These are phyloP conservation scores for Endocalyx cinctus DNA, from an alignment of 2,329 filamentous ascomycete species.

Conservation along the genomic window DNA sequence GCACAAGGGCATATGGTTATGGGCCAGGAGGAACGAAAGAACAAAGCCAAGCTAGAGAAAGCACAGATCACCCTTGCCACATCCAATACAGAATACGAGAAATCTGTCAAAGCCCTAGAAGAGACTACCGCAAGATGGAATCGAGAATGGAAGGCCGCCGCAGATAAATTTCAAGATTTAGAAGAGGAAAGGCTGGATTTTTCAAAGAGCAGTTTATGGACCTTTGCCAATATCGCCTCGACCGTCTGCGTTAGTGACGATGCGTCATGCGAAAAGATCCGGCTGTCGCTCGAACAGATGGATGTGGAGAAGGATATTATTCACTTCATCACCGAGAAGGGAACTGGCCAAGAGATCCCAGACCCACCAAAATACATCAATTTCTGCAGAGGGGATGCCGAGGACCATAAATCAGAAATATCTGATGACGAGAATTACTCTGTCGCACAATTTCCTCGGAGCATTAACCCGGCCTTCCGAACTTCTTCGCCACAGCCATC, in stretches of 20 bases:
- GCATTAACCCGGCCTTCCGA: conserved; percentile 91
- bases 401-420: conserved; percentile 74
- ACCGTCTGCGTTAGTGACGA: conserved; percentile 98
- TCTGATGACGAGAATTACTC: conserved; percentile 82
- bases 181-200: conserved; percentile 97
- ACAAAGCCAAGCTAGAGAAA: conserved; percentile 98
- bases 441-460: conserved; percentile 90
- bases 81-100: conserved; percentile 90
- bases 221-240: conserved; percentile 93
- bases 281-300: conserved; percentile 87
- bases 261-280: conserved; percentile 92
- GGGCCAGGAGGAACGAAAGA: conserved; percentile 98
- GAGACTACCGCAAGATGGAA: conserved; percentile 97
- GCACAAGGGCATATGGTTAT: conserved; percentile 99
- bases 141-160: conserved; percentile 94
- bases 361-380: conserved; percentile 98
- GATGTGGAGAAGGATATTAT: conserved; percentile 95
- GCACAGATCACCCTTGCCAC: conserved; percentile 92
- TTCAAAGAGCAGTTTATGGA: conserved; percentile 96
- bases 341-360: conserved; percentile 95
- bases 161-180: conserved; percentile 98
- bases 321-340: conserved; percentile 79
- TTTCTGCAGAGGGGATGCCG: conserved; percentile 84
- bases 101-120: conserved; percentile 85
- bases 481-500: conserved; percentile 96